phyloP scores from a whole-genome alignment of 2,329 filamentous ascomycete genomes.

The Plenodomus lindquistii region DNA sequence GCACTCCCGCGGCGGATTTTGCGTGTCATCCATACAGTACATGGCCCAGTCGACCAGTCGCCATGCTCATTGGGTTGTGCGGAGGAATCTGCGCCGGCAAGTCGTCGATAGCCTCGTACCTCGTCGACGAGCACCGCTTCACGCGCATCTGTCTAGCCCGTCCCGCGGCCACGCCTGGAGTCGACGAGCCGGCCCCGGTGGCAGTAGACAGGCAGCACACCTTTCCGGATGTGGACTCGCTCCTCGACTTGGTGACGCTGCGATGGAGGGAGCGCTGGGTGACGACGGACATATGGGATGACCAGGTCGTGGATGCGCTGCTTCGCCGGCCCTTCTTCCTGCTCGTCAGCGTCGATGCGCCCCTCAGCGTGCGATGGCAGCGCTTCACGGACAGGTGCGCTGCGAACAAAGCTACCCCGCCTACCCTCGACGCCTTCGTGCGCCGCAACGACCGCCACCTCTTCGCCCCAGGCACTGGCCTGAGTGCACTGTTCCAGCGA shows the following conservation, averaged over 20 bases:
- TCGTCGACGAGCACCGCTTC: slow-evolving; percentile 84
- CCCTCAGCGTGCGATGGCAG: slow-evolving; percentile 79
- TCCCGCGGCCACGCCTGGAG: slow-evolving; percentile 41
- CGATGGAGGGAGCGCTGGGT: slow-evolving; percentile 85
- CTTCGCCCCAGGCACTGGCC: slow-evolving; percentile 66
- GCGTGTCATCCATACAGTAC: neutral
- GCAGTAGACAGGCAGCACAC: slow-evolving; percentile 40
- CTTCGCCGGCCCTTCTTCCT: slow-evolving; percentile 87
- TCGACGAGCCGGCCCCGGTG: slow-evolving; percentile 50
- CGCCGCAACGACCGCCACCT: slow-evolving; percentile 73
- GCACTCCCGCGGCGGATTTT: neutral
- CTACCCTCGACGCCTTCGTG: slow-evolving; percentile 63
- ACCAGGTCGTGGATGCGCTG: slow-evolving; percentile 73
- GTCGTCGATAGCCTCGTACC: slow-evolving; percentile 83
- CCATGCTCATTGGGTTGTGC: slow-evolving; percentile 77
- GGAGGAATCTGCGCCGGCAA: slow-evolving; percentile 86
- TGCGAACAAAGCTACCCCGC: slow-evolving; percentile 52
- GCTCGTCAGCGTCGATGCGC: slow-evolving; percentile 87
- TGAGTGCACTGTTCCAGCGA: slow-evolving; percentile 76
- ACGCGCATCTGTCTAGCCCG: slow-evolving; percentile 66
- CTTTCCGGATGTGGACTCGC: slow-evolving; percentile 59
- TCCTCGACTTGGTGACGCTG: slow-evolving; percentile 84
- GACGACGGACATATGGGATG: slow-evolving; percentile 78
- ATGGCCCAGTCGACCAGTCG: neutral
- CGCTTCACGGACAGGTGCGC: slow-evolving; percentile 69